These are phyloP conservation scores for Russula foetens DNA, from an alignment of 768 basidiomycete genomes.

Conservation along the genomic window DNA sequence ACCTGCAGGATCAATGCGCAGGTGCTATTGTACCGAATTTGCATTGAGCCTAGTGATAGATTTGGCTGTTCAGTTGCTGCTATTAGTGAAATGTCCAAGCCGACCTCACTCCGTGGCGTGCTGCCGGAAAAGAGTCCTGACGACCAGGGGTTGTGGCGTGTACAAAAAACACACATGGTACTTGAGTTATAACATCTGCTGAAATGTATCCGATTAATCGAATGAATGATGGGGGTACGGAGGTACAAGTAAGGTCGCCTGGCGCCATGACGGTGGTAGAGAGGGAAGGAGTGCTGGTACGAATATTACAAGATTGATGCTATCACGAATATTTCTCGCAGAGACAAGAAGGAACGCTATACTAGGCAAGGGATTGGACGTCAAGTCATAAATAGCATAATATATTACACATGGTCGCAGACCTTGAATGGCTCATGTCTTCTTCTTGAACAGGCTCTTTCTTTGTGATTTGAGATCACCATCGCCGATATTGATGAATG, in stretches of 20 bases:
- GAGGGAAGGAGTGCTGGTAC: not conserved
- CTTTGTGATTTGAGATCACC: conserved; percentile 6
- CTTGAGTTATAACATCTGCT: not conserved
- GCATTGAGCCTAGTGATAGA: too few species aligned
- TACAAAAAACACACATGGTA: not conserved
- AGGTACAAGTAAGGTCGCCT: not conserved
- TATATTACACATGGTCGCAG: not conserved
- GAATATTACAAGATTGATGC: not conserved
- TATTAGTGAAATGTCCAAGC: too few species aligned
- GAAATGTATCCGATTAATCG: not conserved
- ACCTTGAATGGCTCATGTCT: not conserved
- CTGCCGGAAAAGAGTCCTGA: too few species aligned
- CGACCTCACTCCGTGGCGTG: too few species aligned
- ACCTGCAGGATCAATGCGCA: too few species aligned
- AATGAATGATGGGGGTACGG: not conserved
- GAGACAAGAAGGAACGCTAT: not conserved
- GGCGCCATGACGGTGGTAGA: not conserved
- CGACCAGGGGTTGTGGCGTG: not conserved
- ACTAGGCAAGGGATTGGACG: not conserved
- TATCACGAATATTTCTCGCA: not conserved
- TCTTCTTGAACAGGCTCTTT: conserved; percentile 5
- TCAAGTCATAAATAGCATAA: not conserved
- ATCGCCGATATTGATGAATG: not conserved
- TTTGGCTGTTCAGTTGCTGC: too few species aligned
- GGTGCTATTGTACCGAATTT: too few species aligned